Percentiles rank a stretch among this genome's conserved stretches.
Evolutionary conservation across 164 flowering plant species (phyloP).

Genomic region (Tetrastigma voinierianum): DNA sequence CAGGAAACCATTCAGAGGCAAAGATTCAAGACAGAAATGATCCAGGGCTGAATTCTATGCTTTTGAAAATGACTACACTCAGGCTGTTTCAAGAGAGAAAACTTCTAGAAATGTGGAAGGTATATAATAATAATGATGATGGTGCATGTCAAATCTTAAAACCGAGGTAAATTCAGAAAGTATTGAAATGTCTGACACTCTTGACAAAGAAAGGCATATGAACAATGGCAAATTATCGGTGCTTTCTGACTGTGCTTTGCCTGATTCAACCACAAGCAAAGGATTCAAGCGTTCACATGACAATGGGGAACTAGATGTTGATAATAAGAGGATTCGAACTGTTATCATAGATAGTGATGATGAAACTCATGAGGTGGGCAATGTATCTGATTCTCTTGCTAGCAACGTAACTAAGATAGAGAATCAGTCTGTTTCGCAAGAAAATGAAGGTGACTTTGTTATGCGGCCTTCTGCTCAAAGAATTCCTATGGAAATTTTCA

Average conservation of each 20-base stretch:
- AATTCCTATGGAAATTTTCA: slow-evolving; percentile 28
- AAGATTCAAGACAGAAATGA: slow-evolving; percentile 19
- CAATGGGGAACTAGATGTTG: slow-evolving; percentile 30
- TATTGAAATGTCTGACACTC: slow-evolving; percentile 16
- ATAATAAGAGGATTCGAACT: slow-evolving; percentile 42
- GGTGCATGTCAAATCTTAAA: slow-evolving; percentile 12
- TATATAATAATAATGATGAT: slow-evolving; percentile 14
- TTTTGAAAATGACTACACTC: slow-evolving; percentile 18
- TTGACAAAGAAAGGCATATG: slow-evolving; percentile 20
- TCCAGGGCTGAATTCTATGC: slow-evolving; percentile 13
- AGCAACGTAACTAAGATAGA: slow-evolving; percentile 17
- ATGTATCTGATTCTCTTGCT: slow-evolving; percentile 19
- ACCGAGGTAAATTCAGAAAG: slow-evolving; percentile 23
- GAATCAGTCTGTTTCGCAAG: slow-evolving; percentile 23
- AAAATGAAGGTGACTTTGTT: slow-evolving; percentile 20
- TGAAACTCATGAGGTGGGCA: slow-evolving; percentile 31
- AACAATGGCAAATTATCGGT: slow-evolving; percentile 26
- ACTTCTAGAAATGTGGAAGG: slow-evolving; percentile 10
- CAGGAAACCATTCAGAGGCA: slow-evolving; percentile 33
- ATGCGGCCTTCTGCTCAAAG: slow-evolving; percentile 16
- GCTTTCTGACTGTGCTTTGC: slow-evolving; percentile 23
- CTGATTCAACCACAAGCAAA: slow-evolving; percentile 28
- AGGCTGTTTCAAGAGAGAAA: slow-evolving; percentile 12
- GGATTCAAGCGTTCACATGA: slow-evolving; percentile 54
- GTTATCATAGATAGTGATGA: slow-evolving; percentile 55